phyloP scores from a whole-genome alignment of 306 rosid species.

The Biancaea sappan region DNA sequence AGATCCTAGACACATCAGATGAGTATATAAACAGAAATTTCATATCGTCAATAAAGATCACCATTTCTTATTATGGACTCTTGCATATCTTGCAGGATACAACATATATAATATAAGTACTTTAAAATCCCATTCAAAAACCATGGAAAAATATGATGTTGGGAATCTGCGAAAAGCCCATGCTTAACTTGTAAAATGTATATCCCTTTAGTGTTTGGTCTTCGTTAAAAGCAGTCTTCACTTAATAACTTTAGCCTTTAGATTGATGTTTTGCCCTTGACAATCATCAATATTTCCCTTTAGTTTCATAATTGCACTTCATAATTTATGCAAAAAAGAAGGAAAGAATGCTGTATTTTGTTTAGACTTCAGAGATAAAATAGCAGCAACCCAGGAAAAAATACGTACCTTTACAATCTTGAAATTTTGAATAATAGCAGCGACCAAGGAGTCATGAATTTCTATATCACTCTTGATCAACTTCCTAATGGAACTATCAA shows the following conservation, averaged over 20 bases:
- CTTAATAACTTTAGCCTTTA: not conserved
- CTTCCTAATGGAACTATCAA: constrained; percentile 58
- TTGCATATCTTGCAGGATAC: not conserved
- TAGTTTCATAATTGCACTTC: not conserved
- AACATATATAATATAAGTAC: constrained; percentile 2
- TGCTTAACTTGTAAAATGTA: constrained; percentile 10
- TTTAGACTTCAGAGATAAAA: constrained; percentile 34
- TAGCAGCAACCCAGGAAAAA: too few species aligned
- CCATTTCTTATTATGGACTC: not conserved
- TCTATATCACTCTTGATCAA: constrained; percentile 74
- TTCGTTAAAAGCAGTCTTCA: not conserved
- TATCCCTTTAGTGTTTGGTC: not conserved
- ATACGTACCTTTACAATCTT: constrained; percentile 77
- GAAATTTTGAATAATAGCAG: constrained; percentile 77
- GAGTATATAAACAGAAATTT: constrained; percentile 27
- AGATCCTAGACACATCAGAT: constrained; percentile 32
- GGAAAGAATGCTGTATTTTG: constrained; percentile 22
- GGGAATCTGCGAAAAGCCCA: constrained; percentile 14
- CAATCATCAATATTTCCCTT: not conserved
- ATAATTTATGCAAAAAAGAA: not conserved
- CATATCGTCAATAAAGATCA: constrained; percentile 8
- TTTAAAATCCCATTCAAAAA: constrained; percentile 12
- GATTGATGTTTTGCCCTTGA: not conserved
- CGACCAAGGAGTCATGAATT: constrained; percentile 67
- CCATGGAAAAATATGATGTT: not conserved